phyloP scores from a whole-genome alignment of 2,329 filamentous ascomycete genomes.

The Monascus ruber region DNA sequence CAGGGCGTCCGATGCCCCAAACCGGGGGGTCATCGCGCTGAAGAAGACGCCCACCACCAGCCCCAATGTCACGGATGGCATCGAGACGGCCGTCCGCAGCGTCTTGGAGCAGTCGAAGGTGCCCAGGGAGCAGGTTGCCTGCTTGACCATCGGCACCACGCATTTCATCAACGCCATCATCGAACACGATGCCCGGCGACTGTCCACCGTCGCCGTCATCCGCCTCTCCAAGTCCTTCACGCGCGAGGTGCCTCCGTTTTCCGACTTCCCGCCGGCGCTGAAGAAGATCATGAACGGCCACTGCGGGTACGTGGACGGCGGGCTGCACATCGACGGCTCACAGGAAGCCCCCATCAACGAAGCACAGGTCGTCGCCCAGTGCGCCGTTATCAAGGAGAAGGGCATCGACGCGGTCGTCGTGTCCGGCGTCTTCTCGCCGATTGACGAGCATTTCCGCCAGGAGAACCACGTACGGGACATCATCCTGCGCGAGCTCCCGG shows the following conservation, averaged over 20 bases:
- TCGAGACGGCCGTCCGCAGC: no score
- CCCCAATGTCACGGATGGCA: no score
- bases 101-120: no score
- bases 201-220: constrained; percentile 43
- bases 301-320: constrained; percentile 38
- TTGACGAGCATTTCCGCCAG: constrained; percentile 42
- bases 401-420: constrained; percentile 39
- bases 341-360: constrained; percentile 32
- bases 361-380: constrained; percentile 34
- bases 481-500: constrained; percentile 36
- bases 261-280: constrained; percentile 38
- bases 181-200: constrained; percentile 37
- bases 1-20: no score
- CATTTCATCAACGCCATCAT: constrained; percentile 44
- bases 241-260: constrained; percentile 38
- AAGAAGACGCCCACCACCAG: no score
- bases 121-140: not conserved
- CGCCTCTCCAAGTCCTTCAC: constrained; percentile 36
- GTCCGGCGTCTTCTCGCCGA: constrained; percentile 45
- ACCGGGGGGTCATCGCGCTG: no score
- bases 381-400: constrained; percentile 32
- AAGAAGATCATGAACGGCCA: constrained; percentile 37
- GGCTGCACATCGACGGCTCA: constrained; percentile 35
- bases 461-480: constrained; percentile 41
- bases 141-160: constrained; percentile 42